Conservation (phyloP, 129 eudicot species). For the Cynara cardunculus region DNA sequence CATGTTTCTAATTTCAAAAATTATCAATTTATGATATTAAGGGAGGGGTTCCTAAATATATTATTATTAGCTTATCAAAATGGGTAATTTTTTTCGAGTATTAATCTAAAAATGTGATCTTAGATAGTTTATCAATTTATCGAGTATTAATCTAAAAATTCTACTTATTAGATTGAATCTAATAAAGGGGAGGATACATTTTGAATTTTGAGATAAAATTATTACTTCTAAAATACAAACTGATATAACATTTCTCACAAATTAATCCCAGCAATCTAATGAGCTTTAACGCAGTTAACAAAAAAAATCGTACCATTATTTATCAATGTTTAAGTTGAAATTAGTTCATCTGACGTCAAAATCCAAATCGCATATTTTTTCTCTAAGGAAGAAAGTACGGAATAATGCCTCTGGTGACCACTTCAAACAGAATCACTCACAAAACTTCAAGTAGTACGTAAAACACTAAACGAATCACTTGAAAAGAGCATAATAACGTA, state of each 20-base stretch:
- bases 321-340: background rate
- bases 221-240: constrained; percentile 7
- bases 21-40: too few relatives aligned
- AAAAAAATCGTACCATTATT: background rate
- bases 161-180: background rate
- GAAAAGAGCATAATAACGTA: background rate
- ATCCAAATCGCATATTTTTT: background rate
- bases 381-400: background rate
- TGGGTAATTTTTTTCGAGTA: too few relatives aligned
- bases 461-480: background rate
- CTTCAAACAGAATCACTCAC: background rate
- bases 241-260: background rate
- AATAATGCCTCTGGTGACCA: background rate
- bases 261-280: background rate
- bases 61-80: too few relatives aligned
- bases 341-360: background rate
- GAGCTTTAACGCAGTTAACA: background rate
- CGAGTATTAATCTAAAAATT: too few relatives aligned
- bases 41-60: too few relatives aligned
- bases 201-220: background rate
- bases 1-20: too few relatives aligned
- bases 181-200: too few relatives aligned
- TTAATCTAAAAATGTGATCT: too few relatives aligned
- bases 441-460: background rate
- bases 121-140: too few relatives aligned